Evolutionary conservation across 495 filamentous ascomycete species (phyloP).

Genomic region (Rhypophila decipiens): DNA sequence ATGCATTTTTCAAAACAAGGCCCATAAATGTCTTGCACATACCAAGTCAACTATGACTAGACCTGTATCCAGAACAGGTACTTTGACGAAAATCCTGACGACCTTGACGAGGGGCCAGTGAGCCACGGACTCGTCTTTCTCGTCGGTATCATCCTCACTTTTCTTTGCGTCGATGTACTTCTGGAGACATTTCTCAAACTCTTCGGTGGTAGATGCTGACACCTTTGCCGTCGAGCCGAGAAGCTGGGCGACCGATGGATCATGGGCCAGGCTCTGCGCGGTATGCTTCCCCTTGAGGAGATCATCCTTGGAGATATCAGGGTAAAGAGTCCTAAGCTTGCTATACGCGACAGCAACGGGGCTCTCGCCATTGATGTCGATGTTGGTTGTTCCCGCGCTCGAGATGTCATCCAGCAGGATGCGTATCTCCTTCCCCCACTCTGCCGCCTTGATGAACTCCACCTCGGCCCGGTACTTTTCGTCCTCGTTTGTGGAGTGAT

Average conservation of each 20-base stretch:
- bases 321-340: slow-evolving; percentile 63
- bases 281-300: slow-evolving; percentile 29
- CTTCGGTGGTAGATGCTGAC: slow-evolving; percentile 19
- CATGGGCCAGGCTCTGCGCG: slow-evolving; percentile 31
- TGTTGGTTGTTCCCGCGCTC: slow-evolving; percentile 26
- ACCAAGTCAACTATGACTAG: slow-evolving; percentile 60
- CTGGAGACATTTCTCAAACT: slow-evolving; percentile 20
- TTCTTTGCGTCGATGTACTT: slow-evolving; percentile 31
- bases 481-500: slow-evolving; percentile 33
- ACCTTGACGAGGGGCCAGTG: slow-evolving; percentile 65
- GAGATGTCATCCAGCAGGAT: slow-evolving; percentile 44
- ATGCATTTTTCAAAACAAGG: not conserved
- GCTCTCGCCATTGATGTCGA: slow-evolving; percentile 28
- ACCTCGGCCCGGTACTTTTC: slow-evolving; percentile 53
- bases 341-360: slow-evolving; percentile 55
- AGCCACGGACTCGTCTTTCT: slow-evolving; percentile 35
- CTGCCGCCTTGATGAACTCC: slow-evolving; percentile 49
- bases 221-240: slow-evolving; percentile 45
- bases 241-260: slow-evolving; percentile 30
- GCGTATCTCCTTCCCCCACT: slow-evolving; percentile 52
- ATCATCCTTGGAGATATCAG: slow-evolving; percentile 42
- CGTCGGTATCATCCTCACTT: slow-evolving; percentile 1
- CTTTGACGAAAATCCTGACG: slow-evolving; percentile 54
- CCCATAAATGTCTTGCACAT: not conserved
- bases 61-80: slow-evolving; percentile 51